Base-by-base conservation (phyloP, 495 filamentous ascomycete genomes). In the Pyronema omphalodes region DNA sequence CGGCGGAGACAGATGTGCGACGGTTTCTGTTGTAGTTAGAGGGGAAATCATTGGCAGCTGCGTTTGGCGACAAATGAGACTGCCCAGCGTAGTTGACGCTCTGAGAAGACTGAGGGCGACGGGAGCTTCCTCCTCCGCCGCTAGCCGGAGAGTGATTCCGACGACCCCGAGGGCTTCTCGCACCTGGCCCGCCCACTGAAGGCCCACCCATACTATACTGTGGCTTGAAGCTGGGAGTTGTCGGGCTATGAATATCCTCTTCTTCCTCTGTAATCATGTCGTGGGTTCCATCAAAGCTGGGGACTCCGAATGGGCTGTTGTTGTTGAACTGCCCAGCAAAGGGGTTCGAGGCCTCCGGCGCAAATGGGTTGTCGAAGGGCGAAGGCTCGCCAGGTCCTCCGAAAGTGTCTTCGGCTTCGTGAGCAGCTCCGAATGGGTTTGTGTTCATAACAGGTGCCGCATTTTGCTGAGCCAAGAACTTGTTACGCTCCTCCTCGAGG, bases 1-100 rank as follows among this genome's bases (percentile, higher is more conserved):
- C 91, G 46, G 91, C 91, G 46, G 93, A 96, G 34, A 98, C 93
- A 6, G 91, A 96, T 17, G 88, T 94, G 44, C 91, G 86, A 55
- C 91, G 84, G 61, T 76, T 82, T 73, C 94, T 79, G 65, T 88
- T 89, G 69, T 95, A 98, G 64, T 95, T 88, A 57, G 76, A 83
- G 43, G 93, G 93, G 61, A 94, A 87, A 53, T 82, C 83, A 47
- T 85, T 41, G 64, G 62, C 15, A 9, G 45, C 55, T 14, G 50
- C 9, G 44, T 45, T 52, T 33, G 55, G 55, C 11, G 49, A 52
- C 14, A 57, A 33, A 19, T 51, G 37, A 35, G 39, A 41, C 11
- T 36, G 8, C 1, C 12, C 44, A 37, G 58, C 51, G 8, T 37
- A 40, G 7, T 49, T 53, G 53, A 51, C 45, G 48, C 59, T 62